Evolutionary conservation across 2,329 filamentous ascomycete genomes (phyloP).

Genomic region (Eurotiales sp.): DNA sequence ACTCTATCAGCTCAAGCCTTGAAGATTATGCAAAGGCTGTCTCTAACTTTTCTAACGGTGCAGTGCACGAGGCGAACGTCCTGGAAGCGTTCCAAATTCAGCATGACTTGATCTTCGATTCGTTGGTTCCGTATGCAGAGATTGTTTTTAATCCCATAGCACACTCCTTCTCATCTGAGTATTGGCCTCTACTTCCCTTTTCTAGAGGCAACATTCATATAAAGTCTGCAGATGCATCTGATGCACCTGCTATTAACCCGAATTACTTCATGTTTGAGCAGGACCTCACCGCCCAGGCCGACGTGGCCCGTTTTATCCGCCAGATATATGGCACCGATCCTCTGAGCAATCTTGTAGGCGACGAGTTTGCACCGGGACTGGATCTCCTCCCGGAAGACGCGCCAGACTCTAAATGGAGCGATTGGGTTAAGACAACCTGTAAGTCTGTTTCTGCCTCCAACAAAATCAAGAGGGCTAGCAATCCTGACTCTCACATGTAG

Average conservation of each 20-base stretch:
- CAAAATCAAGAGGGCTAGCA: not conserved
- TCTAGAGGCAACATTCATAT: conserved; percentile 30
- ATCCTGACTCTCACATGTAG: conserved; percentile 6
- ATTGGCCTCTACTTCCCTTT: conserved; percentile 28
- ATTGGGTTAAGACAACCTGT: conserved; percentile 25
- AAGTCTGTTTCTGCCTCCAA: conserved; percentile 8
- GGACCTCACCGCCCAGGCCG: conserved; percentile 23
- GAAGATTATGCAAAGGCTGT: conserved; percentile 20
- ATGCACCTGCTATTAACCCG: conserved; percentile 25
- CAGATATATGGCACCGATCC: conserved; percentile 20
- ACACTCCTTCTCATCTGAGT: conserved; percentile 20
- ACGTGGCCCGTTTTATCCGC: conserved; percentile 22
- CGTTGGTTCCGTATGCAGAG: conserved; percentile 25
- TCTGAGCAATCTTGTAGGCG: conserved; percentile 17
- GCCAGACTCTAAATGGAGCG: conserved; percentile 21
- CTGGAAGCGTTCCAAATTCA: conserved; percentile 25
- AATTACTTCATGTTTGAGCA: conserved; percentile 29
- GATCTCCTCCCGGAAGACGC: conserved; percentile 20
- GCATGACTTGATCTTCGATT: conserved; percentile 26
- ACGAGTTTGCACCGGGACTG: conserved; percentile 21
- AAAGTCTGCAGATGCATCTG: conserved; percentile 22
- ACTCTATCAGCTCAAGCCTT: conserved; percentile 18
- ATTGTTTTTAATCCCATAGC: conserved; percentile 21
- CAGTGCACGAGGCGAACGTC: conserved; percentile 20
- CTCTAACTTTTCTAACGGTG: conserved; percentile 18